phyloP scores from a whole-genome alignment of 2,329 filamentous ascomycete species.

The Hypoxylon sp. region DNA sequence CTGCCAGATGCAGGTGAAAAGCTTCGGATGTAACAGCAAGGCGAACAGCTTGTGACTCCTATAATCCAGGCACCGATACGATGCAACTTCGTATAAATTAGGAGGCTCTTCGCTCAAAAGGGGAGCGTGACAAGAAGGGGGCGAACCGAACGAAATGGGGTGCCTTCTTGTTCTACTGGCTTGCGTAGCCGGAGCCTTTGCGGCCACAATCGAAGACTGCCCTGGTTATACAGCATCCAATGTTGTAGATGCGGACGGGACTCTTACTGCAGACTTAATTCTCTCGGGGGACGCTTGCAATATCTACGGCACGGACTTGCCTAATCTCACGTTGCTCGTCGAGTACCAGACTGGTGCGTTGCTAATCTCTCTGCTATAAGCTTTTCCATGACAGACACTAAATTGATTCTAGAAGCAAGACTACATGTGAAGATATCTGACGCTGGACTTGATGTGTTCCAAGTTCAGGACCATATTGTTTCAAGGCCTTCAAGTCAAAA shows the following conservation, averaged over 20 bases:
- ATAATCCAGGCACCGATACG: conserved; percentile 7
- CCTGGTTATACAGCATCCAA: conserved; percentile 45
- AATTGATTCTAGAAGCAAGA: conserved; percentile 30
- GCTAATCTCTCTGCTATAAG: not conserved
- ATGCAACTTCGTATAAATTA: conserved; percentile 6
- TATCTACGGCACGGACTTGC: conserved; percentile 42
- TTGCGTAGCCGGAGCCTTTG: conserved; percentile 17
- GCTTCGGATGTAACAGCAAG: not conserved
- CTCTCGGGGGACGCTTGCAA: conserved; percentile 42
- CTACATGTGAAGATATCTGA: conserved; percentile 45
- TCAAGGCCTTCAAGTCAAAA: conserved; percentile 36
- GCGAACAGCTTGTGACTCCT: not conserved
- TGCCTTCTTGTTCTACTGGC: conserved; percentile 17
- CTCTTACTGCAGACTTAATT: conserved; percentile 42
- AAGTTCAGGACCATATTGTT: conserved; percentile 44
- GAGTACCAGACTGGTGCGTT: conserved; percentile 44
- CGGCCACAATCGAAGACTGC: conserved; percentile 39
- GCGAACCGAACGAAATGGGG: conserved; percentile 26
- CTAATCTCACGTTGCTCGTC: conserved; percentile 42
- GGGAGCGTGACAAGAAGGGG: not conserved
- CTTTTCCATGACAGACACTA: conserved; percentile 1
- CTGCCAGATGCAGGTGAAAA: conserved; percentile 9
- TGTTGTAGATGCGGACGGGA: conserved; percentile 35
- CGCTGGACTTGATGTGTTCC: conserved; percentile 42
- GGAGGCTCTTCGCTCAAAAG: not conserved